A percentile compares a stretch with the other conserved stretches of the same genome.
phyloP scores from a whole-genome alignment of 1,139 yeast genomes.

The Diutina sp. region DNA sequence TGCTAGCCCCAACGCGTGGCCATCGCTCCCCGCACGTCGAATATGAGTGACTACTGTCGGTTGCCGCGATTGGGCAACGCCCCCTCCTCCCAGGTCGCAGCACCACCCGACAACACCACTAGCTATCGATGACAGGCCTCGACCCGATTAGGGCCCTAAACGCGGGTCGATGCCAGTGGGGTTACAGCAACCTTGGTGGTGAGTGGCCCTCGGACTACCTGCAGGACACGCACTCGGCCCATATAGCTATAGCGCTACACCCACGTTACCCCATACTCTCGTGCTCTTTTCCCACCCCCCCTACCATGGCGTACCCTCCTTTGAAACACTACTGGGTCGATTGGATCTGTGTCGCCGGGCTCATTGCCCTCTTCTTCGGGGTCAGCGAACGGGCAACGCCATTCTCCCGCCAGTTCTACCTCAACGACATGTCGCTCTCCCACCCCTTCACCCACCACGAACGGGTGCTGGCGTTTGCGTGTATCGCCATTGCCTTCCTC shows the following conservation, averaged over 20 bases:
- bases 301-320: background rate
- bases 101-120: background rate
- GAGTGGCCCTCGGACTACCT: background rate
- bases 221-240: background rate
- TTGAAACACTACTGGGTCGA: background rate
- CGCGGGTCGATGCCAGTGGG: background rate
- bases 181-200: background rate
- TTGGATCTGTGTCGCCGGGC: background rate
- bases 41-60: background rate
- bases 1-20: background rate
- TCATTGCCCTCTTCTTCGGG: background rate
- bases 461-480: constrained; percentile 13
- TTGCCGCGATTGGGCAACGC: background rate
- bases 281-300: too few species aligned
- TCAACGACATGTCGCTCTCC: constrained; percentile 27
- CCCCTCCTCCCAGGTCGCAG: background rate
- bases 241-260: background rate
- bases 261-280: background rate
- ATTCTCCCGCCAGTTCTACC: constrained; percentile 55
- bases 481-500: background rate
- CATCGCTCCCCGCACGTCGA: background rate
- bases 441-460: constrained; percentile 35
- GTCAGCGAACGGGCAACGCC: constrained; percentile 18
- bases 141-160: too few species aligned
- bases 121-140: too few species aligned